phyloP scores from a whole-genome alignment of 2,329 filamentous ascomycete species.

The Aspergillus glaucus region DNA sequence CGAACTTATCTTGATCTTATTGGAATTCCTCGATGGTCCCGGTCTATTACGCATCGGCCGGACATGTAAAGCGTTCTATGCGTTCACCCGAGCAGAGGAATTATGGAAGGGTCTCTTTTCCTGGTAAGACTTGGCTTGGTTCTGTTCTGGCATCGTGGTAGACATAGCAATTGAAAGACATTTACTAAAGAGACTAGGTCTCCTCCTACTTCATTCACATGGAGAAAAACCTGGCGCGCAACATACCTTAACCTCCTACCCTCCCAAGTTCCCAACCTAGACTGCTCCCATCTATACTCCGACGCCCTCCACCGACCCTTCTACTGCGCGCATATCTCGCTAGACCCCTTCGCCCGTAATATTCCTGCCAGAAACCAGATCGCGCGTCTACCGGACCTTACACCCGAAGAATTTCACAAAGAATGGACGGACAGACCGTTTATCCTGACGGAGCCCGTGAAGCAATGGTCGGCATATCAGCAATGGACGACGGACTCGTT shows the following conservation, averaged over 20 bases:
- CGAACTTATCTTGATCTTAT: constrained; percentile 66
- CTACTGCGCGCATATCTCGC: constrained; percentile 70
- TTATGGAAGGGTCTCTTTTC: constrained; percentile 83
- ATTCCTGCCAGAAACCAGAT: constrained; percentile 74
- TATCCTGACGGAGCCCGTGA: constrained; percentile 75
- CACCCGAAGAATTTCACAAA: constrained; percentile 64
- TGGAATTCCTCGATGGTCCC: constrained; percentile 66
- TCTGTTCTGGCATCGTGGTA: background rate
- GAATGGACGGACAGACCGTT: constrained; percentile 78
- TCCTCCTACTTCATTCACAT: constrained; percentile 46
- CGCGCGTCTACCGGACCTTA: constrained; percentile 59
- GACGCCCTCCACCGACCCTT: constrained; percentile 87
- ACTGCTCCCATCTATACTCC: constrained; percentile 77
- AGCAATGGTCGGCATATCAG: constrained; percentile 69
- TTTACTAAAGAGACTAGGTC: constrained; percentile 22
- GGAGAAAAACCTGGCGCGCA: constrained; percentile 79
- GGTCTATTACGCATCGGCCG: constrained; percentile 61
- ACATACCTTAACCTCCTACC: constrained; percentile 61
- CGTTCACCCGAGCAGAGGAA: constrained; percentile 76
- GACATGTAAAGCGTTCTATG: constrained; percentile 80
- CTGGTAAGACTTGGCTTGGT: constrained; percentile 56
- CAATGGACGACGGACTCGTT: constrained; percentile 69
- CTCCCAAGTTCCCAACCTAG: constrained; percentile 51
- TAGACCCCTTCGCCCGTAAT: constrained; percentile 59
- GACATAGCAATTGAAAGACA: background rate